Evolutionary conservation across 1,284 basidiomycete species (phyloP).

Genomic region (Microbotryum scabiosae): DNA sequence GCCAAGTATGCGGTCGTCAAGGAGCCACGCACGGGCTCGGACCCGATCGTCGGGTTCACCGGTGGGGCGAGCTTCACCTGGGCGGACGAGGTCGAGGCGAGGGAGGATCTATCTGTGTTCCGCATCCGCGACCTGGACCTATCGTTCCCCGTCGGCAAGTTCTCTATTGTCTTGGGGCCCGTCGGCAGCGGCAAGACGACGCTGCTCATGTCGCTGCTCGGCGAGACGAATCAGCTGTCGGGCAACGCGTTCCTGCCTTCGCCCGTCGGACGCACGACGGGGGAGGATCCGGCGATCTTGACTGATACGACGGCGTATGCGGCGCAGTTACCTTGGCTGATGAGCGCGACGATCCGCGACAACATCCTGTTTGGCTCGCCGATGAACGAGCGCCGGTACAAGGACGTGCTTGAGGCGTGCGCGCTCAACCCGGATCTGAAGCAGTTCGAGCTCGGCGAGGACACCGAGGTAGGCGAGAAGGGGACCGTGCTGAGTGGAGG

Average conservation of each 20-base stretch:
- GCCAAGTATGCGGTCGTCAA: constrained; percentile 48
- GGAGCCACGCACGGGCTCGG: constrained; percentile 33
- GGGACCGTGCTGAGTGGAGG: constrained; percentile 62
- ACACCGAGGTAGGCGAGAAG: constrained; percentile 62
- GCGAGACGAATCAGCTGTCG: constrained; percentile 46
- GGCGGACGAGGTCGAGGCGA: constrained; percentile 31
- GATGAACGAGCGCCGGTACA: constrained; percentile 59
- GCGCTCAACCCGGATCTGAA: constrained; percentile 64
- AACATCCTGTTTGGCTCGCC: constrained; percentile 70
- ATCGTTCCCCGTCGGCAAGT: constrained; percentile 49
- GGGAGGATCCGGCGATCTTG: constrained; percentile 50
- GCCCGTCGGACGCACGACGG: constrained; percentile 40
- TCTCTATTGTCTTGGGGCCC: constrained; percentile 42
- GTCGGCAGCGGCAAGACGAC: constrained; percentile 46
- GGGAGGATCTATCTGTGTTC: constrained; percentile 37
- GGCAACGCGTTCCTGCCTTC: constrained; percentile 50
- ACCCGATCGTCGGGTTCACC: constrained; percentile 46
- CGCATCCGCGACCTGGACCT: constrained; percentile 49
- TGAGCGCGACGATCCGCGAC: constrained; percentile 63
- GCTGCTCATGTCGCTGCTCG: constrained; percentile 51
- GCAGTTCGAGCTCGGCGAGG: constrained; percentile 69
- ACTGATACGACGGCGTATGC: constrained; percentile 76
- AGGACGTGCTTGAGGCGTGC: constrained; percentile 66
- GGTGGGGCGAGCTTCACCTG: constrained; percentile 43
- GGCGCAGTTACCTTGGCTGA: constrained; percentile 76